Percentiles rank a stretch among this genome's conserved stretches.
phyloP scores from a whole-genome alignment of 73 alveolate genomes.

The Stentor coeruleus region DNA sequence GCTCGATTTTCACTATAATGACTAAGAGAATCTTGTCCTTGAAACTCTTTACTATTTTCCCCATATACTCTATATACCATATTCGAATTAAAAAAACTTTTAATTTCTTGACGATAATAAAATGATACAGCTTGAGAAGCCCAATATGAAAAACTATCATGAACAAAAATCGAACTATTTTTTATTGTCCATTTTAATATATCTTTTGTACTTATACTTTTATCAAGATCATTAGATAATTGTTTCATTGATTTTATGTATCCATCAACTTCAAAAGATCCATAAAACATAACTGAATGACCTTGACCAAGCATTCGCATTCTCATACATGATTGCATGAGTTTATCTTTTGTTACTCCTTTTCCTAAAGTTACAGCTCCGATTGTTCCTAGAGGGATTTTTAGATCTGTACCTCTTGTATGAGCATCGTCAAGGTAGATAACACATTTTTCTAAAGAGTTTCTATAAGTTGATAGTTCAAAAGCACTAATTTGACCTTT shows the following conservation, averaged over 20 bases:
- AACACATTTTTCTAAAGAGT: neutral
- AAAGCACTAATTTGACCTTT: neutral
- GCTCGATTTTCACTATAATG: neutral
- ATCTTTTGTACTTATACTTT: neutral
- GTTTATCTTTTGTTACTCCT: neutral
- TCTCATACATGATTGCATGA: neutral
- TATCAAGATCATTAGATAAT: no score
- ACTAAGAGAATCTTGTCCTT: neutral
- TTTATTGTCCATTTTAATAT: neutral
- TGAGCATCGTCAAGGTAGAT: neutral
- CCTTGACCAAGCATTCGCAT: neutral
- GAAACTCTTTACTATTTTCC: neutral
- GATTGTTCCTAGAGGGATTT: neutral
- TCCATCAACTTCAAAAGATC: neutral
- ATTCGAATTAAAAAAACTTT: no score
- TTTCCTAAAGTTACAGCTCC: neutral
- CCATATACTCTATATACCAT: neutral
- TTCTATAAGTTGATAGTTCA: neutral
- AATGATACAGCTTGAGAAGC: neutral
- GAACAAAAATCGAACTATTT: no score
- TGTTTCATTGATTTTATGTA: no score
- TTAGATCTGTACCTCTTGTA: neutral
- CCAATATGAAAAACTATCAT: neutral
- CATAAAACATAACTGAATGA: neutral
- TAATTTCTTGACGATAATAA: neutral